Evolutionary conservation across 805 yeast species (phyloP), one percentile per base, ranked within the genome.

Genomic region (Metschnikowia proteae): DNA sequence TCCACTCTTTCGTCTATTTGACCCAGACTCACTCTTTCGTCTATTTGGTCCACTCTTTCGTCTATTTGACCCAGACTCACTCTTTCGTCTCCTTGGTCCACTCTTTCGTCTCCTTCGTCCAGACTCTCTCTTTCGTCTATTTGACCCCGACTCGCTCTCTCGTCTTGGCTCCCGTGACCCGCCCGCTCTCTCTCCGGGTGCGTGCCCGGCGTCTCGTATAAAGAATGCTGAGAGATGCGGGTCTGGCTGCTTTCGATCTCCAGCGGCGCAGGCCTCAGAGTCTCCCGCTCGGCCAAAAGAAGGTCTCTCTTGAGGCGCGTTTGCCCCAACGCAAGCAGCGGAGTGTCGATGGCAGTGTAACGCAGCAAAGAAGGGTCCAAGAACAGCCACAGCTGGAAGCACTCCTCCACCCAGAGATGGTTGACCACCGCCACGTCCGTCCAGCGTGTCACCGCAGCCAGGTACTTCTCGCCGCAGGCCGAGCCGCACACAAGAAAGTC

Each of bases 391-490:
- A 74, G 65, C 8, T 66, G 56, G 51, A 76, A 92, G 37, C 89
- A 78, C 47, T 87, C 91, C 60, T 92, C 98, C 10, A 92, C 66
- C 99, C 99, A 92, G 10, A 83, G 60, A 65, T 89, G 96, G 60
- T 86, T 90, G 0, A 88, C 83, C 2, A 85, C 71, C 29, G 75
- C 74, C 23, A 88, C 62, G 32, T 57, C 58, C 3, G 65, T 56
- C 96, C 97, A 90, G 52, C 76, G 75, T 5, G 51, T 47, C 32
- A 71, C 61, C 0, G 94, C 95, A 13, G 90, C 88, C 8, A 76
- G 78, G 59, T 79, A 88, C 66, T 92, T 92, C 48, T 76, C 79
- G 1, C 99, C 97, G 11, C 61, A 62, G 0, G 86, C 76, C 31
- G 74, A 75, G 0, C 90, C 84, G 1, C 88, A 81, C 3, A 92